Evolutionary conservation across 345 rosid genomes (phyloP).

Genomic region (Boechera divaricarpa): DNA sequence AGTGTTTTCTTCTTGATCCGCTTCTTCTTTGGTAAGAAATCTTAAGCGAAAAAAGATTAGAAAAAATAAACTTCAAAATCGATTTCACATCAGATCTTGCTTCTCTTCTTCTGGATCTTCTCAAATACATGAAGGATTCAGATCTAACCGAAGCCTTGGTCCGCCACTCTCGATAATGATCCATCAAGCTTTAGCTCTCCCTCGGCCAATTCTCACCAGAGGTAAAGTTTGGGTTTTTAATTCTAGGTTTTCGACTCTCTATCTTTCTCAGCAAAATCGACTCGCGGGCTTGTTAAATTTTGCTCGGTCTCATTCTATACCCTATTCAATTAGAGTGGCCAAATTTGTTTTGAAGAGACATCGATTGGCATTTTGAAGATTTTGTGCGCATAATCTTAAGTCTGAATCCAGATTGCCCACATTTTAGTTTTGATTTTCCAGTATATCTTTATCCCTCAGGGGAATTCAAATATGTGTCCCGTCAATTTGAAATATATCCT

Average conservation of each 20-base stretch:
- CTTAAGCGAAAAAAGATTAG: too few species aligned
- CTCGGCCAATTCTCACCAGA: constrained; percentile 28
- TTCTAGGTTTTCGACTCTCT: not conserved
- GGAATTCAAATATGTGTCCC: not conserved
- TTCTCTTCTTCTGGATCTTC: too few species aligned
- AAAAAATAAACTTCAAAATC: too few species aligned
- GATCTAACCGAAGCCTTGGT: not conserved
- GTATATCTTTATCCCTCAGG: not conserved
- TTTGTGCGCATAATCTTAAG: not conserved
- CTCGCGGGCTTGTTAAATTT: not conserved
- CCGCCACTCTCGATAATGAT: constrained; percentile 28
- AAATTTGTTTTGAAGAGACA: too few species aligned
- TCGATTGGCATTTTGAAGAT: not conserved
- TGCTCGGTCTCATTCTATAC: not conserved
- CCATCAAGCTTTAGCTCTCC: constrained; percentile 43
- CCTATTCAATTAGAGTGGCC: not conserved
- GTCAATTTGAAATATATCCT: not conserved
- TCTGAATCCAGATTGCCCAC: not conserved
- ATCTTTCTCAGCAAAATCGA: not conserved
- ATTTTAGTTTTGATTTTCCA: too few species aligned
- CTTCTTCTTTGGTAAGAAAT: too few species aligned
- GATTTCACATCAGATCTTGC: too few species aligned
- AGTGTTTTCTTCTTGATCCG: too few species aligned
- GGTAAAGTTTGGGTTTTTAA: constrained; percentile 13
- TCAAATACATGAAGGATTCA: too few species aligned